Base-by-base conservation (phyloP, 1,284 basidiomycete species). In the Trichosporon faecale region DNA sequence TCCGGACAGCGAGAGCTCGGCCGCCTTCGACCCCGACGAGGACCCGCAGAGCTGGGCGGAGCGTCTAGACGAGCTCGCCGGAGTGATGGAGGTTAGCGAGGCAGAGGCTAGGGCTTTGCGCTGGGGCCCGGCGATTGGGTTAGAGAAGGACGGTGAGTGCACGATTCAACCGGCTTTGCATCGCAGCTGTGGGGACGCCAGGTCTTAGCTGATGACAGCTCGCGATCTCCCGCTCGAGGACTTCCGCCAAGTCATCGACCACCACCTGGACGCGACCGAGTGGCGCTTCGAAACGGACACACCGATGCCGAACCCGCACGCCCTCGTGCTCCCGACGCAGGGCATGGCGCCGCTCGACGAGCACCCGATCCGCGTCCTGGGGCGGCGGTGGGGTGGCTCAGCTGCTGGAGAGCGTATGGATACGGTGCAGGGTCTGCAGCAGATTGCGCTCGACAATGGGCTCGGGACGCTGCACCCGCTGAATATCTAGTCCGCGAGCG, bases 41-140 rank as follows among this genome's bases (percentile, higher is more conserved):
- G 78, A 82, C 72, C 80, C 80, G 0, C 77, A 76, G 46, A 76
- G 70, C 12, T 82, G 76, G 69, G 79, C 77, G 7, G 69, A 72
- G 67, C 72, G 79, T n/a, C 66, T 80, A 23, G 79, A 82, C 68
- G 79, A 81, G 72, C 70, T 82, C 11, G 79, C 81, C 5, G 81
- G 81, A 8, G 71, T 76, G 55, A 29, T 79, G 44, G 81, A 82
- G 73, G 74, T 80, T 18, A 69, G 76, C 3, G 80, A 81, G 67
- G 74, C 70, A 8, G 81, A 82, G 70, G 74, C 74, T 9, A 72
- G 75, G 31, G 78, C 79, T 0, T 4, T 80, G 11, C 74, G 76
- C 61, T 80, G 79, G 78, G 81, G 80, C 16, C 77, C 79, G 3
- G 68, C 73, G 0, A 68, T 78, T 8, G 71, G 67, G 4, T 66